phyloP scores from a whole-genome alignment of 2,329 filamentous ascomycete genomes.

The Xylaria arbuscula region DNA sequence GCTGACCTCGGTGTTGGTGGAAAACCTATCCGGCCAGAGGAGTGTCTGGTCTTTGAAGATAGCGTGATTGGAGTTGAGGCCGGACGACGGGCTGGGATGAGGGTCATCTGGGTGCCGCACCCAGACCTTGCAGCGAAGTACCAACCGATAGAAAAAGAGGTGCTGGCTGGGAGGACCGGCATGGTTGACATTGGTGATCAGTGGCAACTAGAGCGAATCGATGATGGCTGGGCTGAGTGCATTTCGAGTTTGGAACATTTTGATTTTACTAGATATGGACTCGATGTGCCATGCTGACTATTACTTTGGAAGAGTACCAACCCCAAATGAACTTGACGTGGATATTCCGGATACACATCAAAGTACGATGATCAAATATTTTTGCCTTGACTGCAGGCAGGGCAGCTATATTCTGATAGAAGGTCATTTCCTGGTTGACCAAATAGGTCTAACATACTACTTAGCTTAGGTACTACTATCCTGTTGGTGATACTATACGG shows the following conservation, averaged over 20 bases:
- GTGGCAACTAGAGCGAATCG: slow-evolving; percentile 19
- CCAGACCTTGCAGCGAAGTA: slow-evolving; percentile 60
- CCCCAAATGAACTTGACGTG: too few species aligned
- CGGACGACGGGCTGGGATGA: slow-evolving; percentile 76
- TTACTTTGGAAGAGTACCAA: background rate
- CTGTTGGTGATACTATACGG: background rate
- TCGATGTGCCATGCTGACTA: slow-evolving; percentile 1
- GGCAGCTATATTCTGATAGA: too few species aligned
- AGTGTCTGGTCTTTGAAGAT: slow-evolving; percentile 80
- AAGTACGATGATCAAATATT: too few species aligned
- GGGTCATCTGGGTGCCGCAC: slow-evolving; percentile 78
- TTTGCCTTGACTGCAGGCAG: too few species aligned
- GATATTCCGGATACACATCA: too few species aligned
- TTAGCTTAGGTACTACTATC: too few species aligned
- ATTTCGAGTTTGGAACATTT: slow-evolving; percentile 18
- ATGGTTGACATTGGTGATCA: slow-evolving; percentile 19
- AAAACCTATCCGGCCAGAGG: slow-evolving; percentile 64
- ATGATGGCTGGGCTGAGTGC: slow-evolving; percentile 27
- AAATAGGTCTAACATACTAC: too few species aligned
- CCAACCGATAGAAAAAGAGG: slow-evolving; percentile 41
- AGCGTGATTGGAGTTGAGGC: slow-evolving; percentile 76
- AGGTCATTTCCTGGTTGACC: too few species aligned
- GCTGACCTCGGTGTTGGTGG: slow-evolving; percentile 56
- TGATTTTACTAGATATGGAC: slow-evolving; percentile 19
- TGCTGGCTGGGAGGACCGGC: slow-evolving; percentile 45